A percentile compares a stretch with the other conserved stretches of the same genome.
Conservation (phyloP, 495 filamentous ascomycete genomes). For the Peziza echinospora region DNA sequence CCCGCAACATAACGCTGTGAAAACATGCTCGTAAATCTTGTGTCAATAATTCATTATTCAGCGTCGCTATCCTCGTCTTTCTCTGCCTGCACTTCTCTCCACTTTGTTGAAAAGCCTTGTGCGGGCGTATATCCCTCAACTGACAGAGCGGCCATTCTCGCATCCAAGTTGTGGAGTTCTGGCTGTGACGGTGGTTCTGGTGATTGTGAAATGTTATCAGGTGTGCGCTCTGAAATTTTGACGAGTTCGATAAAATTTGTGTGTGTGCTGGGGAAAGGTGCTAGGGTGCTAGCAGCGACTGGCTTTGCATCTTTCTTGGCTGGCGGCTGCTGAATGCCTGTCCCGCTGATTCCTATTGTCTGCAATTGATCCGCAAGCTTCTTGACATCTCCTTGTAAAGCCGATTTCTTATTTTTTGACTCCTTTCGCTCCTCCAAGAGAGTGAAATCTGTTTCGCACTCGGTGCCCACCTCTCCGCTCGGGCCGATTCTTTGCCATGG, state of each 20-base stretch:
- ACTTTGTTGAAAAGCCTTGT: conserved; percentile 27
- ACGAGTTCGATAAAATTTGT: no score
- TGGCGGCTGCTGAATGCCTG: background rate
- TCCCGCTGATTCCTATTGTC: conserved; percentile 1
- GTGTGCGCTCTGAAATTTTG: background rate
- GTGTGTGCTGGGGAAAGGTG: background rate
- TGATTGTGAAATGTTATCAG: no score
- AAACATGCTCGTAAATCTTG: no score
- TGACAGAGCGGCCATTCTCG: background rate
- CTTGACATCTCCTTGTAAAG: conserved; percentile 2
- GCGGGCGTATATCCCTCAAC: conserved; percentile 2
- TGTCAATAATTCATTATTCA: no score
- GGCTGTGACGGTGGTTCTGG: no score
- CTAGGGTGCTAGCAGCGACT: background rate
- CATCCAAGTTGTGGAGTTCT: background rate
- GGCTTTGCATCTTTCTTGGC: background rate
- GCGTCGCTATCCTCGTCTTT: background rate
- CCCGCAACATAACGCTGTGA: no score
- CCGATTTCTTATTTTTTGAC: background rate
- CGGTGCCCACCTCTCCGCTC: conserved; percentile 3
- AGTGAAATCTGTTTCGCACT: background rate
- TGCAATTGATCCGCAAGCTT: conserved; percentile 4
- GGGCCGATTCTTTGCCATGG: conserved; percentile 39
- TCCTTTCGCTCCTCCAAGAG: conserved; percentile 1
- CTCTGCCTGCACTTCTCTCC: conserved; percentile 22